These are phyloP conservation scores for Hypoxylon fuscum DNA, from an alignment of 495 filamentous ascomycete species.

Conservation along the genomic window DNA sequence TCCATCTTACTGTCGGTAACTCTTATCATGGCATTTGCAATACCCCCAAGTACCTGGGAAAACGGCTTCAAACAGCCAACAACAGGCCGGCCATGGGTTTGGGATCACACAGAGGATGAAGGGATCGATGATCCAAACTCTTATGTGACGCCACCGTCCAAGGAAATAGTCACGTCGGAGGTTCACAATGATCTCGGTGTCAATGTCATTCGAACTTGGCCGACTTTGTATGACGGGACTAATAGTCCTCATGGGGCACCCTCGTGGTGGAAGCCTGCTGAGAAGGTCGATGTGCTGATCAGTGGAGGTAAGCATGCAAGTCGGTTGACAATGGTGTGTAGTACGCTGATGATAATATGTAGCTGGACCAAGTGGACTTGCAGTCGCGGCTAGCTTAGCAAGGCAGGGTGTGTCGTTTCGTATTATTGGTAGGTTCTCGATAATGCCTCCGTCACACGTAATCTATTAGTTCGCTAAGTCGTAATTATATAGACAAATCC, in stretches of 20 bases:
- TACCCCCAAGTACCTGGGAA: slow-evolving; percentile 26
- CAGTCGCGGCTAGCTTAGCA: slow-evolving; percentile 41
- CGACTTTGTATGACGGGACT: slow-evolving; percentile 41
- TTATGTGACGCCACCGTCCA: slow-evolving; percentile 34
- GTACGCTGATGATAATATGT: slow-evolving; percentile 2
- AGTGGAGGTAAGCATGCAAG: slow-evolving; percentile 37
- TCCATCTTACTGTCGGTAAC: neutral
- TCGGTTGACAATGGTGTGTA: neutral
- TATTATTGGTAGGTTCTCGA: slow-evolving; percentile 39
- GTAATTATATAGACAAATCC: slow-evolving; percentile 40
- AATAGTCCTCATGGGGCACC: slow-evolving; percentile 42
- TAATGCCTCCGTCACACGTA: neutral
- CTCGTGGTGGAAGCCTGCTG: slow-evolving; percentile 40
- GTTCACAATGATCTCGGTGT: slow-evolving; percentile 36
- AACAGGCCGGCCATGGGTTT: slow-evolving; percentile 18
- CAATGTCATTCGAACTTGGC: slow-evolving; percentile 43
- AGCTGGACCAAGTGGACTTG: slow-evolving; percentile 46
- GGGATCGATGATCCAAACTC: slow-evolving; percentile 14
- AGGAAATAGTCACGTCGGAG: slow-evolving; percentile 29
- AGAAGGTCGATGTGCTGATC: slow-evolving; percentile 48
- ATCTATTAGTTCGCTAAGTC: neutral
- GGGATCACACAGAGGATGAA: slow-evolving; percentile 15
- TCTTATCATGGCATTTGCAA: slow-evolving; percentile 23
- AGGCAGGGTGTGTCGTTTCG: slow-evolving; percentile 47
- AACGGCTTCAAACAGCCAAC: slow-evolving; percentile 36